Evolutionary conservation across 129 eudicot genomes (phyloP).

Genomic region (Scalesia atractyloides): DNA sequence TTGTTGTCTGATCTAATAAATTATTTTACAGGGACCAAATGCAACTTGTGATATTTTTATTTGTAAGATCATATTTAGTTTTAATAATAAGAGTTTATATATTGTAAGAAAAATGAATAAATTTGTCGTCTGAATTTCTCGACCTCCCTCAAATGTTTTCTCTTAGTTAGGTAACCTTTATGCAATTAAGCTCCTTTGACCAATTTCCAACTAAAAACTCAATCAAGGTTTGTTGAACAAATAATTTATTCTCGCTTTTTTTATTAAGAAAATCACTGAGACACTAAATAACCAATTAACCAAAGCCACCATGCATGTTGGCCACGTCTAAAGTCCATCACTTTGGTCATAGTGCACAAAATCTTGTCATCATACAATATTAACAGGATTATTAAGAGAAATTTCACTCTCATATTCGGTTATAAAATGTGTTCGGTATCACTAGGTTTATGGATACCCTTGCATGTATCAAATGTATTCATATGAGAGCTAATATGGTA

Average conservation of each 20-base stretch:
- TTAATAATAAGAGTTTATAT: not conserved
- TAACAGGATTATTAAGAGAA: too few species aligned
- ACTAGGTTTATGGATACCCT: too few species aligned
- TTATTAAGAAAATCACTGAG: not conserved
- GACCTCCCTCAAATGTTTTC: not conserved
- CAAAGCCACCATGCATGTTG: not conserved
- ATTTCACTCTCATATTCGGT: too few species aligned
- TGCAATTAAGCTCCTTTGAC: not conserved
- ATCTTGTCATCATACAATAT: too few species aligned
- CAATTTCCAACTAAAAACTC: not conserved
- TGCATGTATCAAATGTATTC: too few species aligned
- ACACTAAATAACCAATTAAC: not conserved
- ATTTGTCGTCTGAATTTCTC: not conserved
- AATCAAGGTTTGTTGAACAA: not conserved
- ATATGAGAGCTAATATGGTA: too few species aligned
- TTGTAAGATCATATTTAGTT: not conserved
- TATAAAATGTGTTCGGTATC: too few species aligned
- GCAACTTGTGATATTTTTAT: too few species aligned
- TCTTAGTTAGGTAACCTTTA: slow-evolving; percentile 9
- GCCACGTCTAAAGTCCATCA: too few species aligned
- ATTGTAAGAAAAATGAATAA: not conserved
- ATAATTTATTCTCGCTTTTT: not conserved
- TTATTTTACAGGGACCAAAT: too few species aligned
- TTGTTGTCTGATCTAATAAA: too few species aligned
- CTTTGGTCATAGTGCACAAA: too few species aligned